Percentiles rank a stretch among this genome's conserved stretches.
phyloP scores from a whole-genome alignment of 2,329 filamentous ascomycete genomes.

The Bipolaris oryzae region DNA sequence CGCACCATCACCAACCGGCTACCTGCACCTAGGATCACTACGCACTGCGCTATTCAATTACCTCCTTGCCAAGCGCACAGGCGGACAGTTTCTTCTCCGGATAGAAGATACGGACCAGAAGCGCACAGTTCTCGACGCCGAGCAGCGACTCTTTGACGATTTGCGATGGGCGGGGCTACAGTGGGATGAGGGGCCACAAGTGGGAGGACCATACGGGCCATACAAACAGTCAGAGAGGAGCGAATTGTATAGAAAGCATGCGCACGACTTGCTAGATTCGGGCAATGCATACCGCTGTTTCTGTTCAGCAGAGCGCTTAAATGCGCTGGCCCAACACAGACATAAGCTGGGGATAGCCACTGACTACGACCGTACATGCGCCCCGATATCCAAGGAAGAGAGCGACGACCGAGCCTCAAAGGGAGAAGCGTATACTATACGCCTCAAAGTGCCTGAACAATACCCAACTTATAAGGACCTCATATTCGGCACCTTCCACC shows the following conservation, averaged over 20 bases:
- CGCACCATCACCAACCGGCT: slow-evolving; percentile 93
- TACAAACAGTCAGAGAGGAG: slow-evolving; percentile 89
- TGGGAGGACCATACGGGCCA: slow-evolving; percentile 81
- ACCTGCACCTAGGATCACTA: slow-evolving; percentile 88
- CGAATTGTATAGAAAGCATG: slow-evolving; percentile 72
- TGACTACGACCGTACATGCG: slow-evolving; percentile 76
- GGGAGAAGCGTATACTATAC: slow-evolving; percentile 76
- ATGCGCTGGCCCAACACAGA: slow-evolving; percentile 67
- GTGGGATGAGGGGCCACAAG: slow-evolving; percentile 92
- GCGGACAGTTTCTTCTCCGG: slow-evolving; percentile 86
- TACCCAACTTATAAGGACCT: slow-evolving; percentile 74
- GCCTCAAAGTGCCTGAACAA: slow-evolving; percentile 69
- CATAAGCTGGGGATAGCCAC: slow-evolving; percentile 64
- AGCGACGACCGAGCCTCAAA: slow-evolving; percentile 71
- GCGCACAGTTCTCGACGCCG: slow-evolving; percentile 79
- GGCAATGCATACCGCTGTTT: slow-evolving; percentile 92
- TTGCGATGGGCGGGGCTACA: slow-evolving; percentile 85
- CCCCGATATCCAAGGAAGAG: slow-evolving; percentile 67
- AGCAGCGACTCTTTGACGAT: slow-evolving; percentile 77
- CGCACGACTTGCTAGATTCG: slow-evolving; percentile 68
- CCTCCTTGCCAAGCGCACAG: slow-evolving; percentile 82
- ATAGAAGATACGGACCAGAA: slow-evolving; percentile 96
- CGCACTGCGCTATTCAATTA: slow-evolving; percentile 96
- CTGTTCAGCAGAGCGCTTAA: slow-evolving; percentile 75
- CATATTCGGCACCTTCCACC: slow-evolving; percentile 68